Percentiles rank a stretch among this genome's conserved stretches.
Evolutionary conservation across 768 basidiomycete species (phyloP).

Genomic region (Russula sp.): DNA sequence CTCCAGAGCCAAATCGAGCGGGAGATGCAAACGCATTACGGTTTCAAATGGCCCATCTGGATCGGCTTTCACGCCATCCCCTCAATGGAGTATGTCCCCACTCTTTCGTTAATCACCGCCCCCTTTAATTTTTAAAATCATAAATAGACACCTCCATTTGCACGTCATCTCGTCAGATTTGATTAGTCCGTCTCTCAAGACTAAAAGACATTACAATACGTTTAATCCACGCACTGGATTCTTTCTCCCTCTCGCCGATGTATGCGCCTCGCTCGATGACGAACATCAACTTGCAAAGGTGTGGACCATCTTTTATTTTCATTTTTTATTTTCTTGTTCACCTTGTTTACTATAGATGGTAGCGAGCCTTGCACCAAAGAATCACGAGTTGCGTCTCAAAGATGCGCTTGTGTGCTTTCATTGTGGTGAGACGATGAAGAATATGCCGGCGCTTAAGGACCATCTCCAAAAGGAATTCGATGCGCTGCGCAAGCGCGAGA

Average conservation of each 20-base stretch:
- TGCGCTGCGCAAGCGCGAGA: slow-evolving; percentile 18
- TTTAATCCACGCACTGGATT: slow-evolving; percentile 84
- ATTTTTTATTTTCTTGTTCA: background rate
- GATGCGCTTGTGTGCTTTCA: slow-evolving; percentile 65
- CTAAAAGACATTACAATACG: slow-evolving; percentile 89
- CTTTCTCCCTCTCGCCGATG: slow-evolving; percentile 73
- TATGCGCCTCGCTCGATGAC: slow-evolving; percentile 66
- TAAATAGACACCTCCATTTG: slow-evolving; percentile 69
- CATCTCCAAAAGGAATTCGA: slow-evolving; percentile 79
- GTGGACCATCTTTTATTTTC: slow-evolving; percentile 25
- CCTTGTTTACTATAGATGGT: slow-evolving; percentile 46
- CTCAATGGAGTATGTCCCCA: slow-evolving; percentile 92
- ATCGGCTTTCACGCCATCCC: slow-evolving; percentile 82
- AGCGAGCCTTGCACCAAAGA: slow-evolving; percentile 47
- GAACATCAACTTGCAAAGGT: slow-evolving; percentile 52
- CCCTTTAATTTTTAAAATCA: too few species aligned
- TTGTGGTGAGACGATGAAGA: slow-evolving; percentile 61
- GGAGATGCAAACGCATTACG: slow-evolving; percentile 76
- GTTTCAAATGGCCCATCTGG: slow-evolving; percentile 75
- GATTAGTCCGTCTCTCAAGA: slow-evolving; percentile 65
- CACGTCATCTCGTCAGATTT: slow-evolving; percentile 85
- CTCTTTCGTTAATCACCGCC: too few species aligned
- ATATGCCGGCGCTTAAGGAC: slow-evolving; percentile 68
- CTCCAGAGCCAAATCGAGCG: slow-evolving; percentile 62
- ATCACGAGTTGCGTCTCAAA: slow-evolving; percentile 67